Base-by-base conservation (phyloP, 2,329 filamentous ascomycete genomes). In the Ophiostoma sp. region DNA sequence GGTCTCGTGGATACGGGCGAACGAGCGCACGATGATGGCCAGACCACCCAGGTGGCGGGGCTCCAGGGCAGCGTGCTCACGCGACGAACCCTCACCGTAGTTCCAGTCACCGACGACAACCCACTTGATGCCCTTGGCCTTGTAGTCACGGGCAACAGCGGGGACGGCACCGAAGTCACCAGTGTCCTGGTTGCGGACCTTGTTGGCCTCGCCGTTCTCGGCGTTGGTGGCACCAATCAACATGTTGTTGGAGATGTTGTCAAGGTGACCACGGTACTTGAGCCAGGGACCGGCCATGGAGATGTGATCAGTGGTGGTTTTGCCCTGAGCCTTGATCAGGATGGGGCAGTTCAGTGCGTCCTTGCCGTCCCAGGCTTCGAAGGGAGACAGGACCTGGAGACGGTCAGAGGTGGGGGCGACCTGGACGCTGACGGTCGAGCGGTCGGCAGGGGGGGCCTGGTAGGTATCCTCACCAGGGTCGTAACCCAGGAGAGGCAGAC, bases 201-300 rank as follows among this genome's bases (percentile, higher is more conserved):
- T 97, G 88, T 99, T 99, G 76, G 93, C 93, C 85, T 98, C 92
- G 70, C 89, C 92, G 82, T 98, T 99, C 77, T 91, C 93, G 76
- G 90, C 89, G 83, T 97, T 99, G 83, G 93, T 92, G 76, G 95
- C 95, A 83, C 94, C 94, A 75, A 98, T 97, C 79, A 98, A 82
- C 92, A 97, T 96, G 87, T 98, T 98, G 89, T 98, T 97, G 78
- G 93, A 97, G 83, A 98, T 97, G 87, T 98, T 98, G 87, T 97
- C 94, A 76, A 98, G 86, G 79, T 98, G 94, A 72, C 94, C 94
- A 86, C 94, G 92, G 87, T 97, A 98, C 86, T 97, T 97, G 80
- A 98, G 85, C 93, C 93, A 97, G 71, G 93, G 93, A 73, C 93
- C 93, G 74, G 93, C 93, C 92, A 96, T 96, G 71, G 93, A 97